Base-by-base conservation (phyloP, 2,329 filamentous ascomycete genomes). In the Diaporthe velutina region DNA sequence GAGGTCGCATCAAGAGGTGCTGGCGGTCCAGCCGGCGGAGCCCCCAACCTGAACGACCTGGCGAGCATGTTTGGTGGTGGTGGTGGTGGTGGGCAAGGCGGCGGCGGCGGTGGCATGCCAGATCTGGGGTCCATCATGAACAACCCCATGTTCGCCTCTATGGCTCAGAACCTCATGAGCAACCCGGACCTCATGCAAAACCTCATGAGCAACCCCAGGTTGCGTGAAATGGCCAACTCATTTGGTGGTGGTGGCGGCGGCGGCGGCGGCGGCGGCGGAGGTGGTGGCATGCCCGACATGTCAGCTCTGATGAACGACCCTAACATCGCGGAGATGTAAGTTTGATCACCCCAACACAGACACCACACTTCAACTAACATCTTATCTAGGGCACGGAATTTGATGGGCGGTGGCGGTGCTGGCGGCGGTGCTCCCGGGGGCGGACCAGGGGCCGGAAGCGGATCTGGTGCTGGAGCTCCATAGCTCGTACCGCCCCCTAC, bases 81-180 rank as follows among this genome's bases (percentile, higher is more conserved):
- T 28, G 88, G 86, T 42, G n/a, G n/a, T n/a, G n/a, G n/a, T n/a
- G 79, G 61, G 19, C 88, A 85, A 25, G 90, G 88, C 28, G 92
- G 88, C 33, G 91, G 88, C 19, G 88, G 85, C 35, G 91, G 85
- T 70, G 95, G 94, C 72, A 97, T 98, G 94, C 95, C 96, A 17
- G 96, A 98, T 83, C 88, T 99, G 33, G 86, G 91, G 77, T 91
- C 91, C 77, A 92, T 99, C 83, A 98, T 98, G 95, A 95, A 88
- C 88, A 99, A 98, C 87, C 97, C 97, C 73, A 98, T 98, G 97
- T 98, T 99, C 86, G 92, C 95, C 68, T 94, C 90, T 86, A 98
- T 98, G 95, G 97, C 97, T 6, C 95, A 98, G 88, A 98, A 95
- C 84, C 85, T 99, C 73, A 98, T 98, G 97, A 95, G 92, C 86